Evolutionary conservation across 768 basidiomycete genomes (phyloP).

Genomic region (Mrakia gelida): DNA sequence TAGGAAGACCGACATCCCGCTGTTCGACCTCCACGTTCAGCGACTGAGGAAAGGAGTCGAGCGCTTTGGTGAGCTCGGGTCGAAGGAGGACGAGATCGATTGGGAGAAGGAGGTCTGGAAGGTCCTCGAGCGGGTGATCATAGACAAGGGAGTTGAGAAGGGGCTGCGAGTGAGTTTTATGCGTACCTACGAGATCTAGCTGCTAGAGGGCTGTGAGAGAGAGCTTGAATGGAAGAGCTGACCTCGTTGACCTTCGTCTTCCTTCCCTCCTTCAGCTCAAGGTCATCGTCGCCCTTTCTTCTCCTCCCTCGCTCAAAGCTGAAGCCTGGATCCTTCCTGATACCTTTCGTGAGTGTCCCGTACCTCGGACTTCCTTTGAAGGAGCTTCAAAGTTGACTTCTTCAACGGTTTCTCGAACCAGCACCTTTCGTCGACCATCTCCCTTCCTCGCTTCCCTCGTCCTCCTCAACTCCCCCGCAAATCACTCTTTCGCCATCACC

Average conservation of each 20-base stretch:
- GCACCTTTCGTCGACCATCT: neutral
- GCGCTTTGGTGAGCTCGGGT: neutral
- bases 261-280: slow-evolving; percentile 5
- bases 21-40: neutral
- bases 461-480: neutral
- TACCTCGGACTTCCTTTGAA: too few relatives aligned
- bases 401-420: neutral
- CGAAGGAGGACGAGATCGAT: neutral
- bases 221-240: neutral
- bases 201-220: neutral
- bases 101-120: neutral
- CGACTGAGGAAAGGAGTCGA: neutral
- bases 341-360: neutral
- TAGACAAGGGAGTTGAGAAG: neutral
- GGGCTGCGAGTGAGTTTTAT: neutral
- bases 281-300: neutral
- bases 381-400: neutral
- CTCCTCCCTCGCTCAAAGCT: neutral
- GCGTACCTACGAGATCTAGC: neutral
- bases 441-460: neutral
- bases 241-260: neutral
- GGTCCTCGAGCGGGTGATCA: neutral
- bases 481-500: slow-evolving; percentile 14
- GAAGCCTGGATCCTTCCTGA: neutral
- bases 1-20: neutral